phyloP scores from a whole-genome alignment of 148 eudicot species.

The Cornus kousa region DNA sequence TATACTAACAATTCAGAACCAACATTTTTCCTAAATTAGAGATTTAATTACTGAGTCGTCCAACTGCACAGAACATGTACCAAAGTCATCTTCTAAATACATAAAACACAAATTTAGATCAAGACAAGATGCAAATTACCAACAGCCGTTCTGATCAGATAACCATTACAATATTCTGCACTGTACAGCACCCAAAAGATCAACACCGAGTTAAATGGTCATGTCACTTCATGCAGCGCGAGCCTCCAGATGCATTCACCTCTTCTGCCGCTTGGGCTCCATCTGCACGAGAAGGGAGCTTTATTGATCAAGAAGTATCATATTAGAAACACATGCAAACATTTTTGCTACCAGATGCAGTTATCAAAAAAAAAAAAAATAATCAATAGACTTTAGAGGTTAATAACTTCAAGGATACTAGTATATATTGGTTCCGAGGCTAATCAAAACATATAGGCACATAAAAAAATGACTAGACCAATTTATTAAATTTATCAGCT shows the following conservation, averaged over 20 bases:
- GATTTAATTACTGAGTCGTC: slow-evolving; percentile 1
- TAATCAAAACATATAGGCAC: neutral
- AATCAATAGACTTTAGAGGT: neutral
- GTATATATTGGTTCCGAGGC: neutral
- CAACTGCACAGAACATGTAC: slow-evolving; percentile 12
- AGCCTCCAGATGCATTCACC: slow-evolving; percentile 8
- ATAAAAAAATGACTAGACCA: neutral
- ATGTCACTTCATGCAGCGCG: neutral
- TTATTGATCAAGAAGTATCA: neutral
- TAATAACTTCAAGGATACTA: too few species aligned
- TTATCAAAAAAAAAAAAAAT: too few species aligned
- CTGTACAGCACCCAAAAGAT: slow-evolving; percentile 11
- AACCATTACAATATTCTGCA: slow-evolving; percentile 1
- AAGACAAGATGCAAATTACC: neutral
- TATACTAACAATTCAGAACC: neutral
- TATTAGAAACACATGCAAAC: neutral
- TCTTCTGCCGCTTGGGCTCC: slow-evolving; percentile 36
- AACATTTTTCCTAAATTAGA: slow-evolving; percentile 2
- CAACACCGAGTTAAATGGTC: neutral
- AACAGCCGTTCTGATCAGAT: too few species aligned
- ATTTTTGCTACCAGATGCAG: neutral
- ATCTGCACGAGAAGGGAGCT: slow-evolving; percentile 13
- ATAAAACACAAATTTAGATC: neutral
- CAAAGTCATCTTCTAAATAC: neutral
- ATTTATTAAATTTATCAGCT: too few species aligned